Evolutionary conservation across 805 yeast genomes (phyloP), one percentile per base, ranked within the genome.

Genomic region (Candida sakaeoensis): DNA sequence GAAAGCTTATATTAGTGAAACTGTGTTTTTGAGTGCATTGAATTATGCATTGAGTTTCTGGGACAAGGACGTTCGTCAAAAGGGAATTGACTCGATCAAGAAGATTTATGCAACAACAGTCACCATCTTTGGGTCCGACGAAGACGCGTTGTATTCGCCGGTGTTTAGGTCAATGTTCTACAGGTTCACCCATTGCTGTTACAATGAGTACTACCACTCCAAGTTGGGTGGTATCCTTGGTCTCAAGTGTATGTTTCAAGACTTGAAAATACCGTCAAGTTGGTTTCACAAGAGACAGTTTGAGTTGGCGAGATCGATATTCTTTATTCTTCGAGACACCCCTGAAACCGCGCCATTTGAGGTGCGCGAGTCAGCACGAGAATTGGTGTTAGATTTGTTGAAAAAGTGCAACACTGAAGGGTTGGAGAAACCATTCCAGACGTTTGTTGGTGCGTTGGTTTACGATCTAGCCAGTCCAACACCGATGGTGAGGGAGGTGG

Each of bases 381-480:
- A 72, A 2, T 65, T 93, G 45, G 79, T 88, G 5, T 60, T 81
- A 41, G 73, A 76, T 37, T 68, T 89, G 14, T 60, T 95, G 26
- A 71, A 64, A 24, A 77, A 75, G 5, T 88, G 95, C 51, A 86
- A 85, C 43, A 53, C 50, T 3, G 80, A 70, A 24, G 68, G 84
- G 16, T 58, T 74, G 46, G 79, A 83, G 42, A 83, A 85, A 49
- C 82, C 86, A 21, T 82, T 88, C 60, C 87, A 82, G 50, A 82
- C 90, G 10, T 72, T 93, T 18, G 79, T 87, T 25, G 88, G 95
- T n/a, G 83, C 91, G 19, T 71, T 95, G 48, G 95, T 91, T 2
- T 89, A 89, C 54, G 99, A 93, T 55, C 72, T 93, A 43, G 93
- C 95, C 28, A 89, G 93, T 56, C 84, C 98, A 0, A 88, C 86